Base-by-base conservation (phyloP, 495 filamentous ascomycete genomes). In the Bacidia rubella region DNA sequence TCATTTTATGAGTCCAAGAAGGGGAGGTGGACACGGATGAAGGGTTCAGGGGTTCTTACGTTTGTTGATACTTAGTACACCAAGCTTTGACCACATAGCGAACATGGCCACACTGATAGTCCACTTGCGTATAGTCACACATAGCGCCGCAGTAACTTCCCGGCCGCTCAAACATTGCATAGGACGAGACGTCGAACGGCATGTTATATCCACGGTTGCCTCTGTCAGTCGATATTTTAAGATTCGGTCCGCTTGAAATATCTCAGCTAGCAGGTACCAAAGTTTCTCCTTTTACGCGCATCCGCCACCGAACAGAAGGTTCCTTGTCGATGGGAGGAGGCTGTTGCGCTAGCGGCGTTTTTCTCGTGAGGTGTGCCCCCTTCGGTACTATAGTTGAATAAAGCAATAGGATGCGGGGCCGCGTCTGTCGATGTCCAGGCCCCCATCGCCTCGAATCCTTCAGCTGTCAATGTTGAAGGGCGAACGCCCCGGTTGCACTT, bases 41-140 rank as follows among this genome's bases (percentile, higher is more conserved):
- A 27, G 25, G 45, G 25, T 20, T 4, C 20, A 24, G 10, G 20
- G 15, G 7, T 29, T 65, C 56, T 35, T 7, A 35, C 24, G 69
- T 72, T 50, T 67, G 58, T 48, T 72, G 70, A 54, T 77, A 77
- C 49, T 66, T 65, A 17, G 63, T 63, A 55, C 75, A 78, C 75
- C 75, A 78, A 22, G 71, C 71, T 50, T 68, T 62, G 17, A 79
- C 76, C 10, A 68, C 62, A 47, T 72, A 70, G 17, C 71, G 70
- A 20, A 64, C 62, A 63, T 79, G 75, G 1, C 67, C 68, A 57
- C 75, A 79, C 15, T 57, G 56, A 44, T 69, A 78, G n/a, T 64
- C 62, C 12, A 79, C 72, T 57, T 69, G 60, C 20, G 66, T 77
- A 53, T 74, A 77, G 57, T 79, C 73, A 59, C 75, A 79, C 75